These are phyloP conservation scores for Ophiostoma angusticollis DNA, from an alignment of 2,329 filamentous ascomycete genomes.

Conservation along the genomic window DNA sequence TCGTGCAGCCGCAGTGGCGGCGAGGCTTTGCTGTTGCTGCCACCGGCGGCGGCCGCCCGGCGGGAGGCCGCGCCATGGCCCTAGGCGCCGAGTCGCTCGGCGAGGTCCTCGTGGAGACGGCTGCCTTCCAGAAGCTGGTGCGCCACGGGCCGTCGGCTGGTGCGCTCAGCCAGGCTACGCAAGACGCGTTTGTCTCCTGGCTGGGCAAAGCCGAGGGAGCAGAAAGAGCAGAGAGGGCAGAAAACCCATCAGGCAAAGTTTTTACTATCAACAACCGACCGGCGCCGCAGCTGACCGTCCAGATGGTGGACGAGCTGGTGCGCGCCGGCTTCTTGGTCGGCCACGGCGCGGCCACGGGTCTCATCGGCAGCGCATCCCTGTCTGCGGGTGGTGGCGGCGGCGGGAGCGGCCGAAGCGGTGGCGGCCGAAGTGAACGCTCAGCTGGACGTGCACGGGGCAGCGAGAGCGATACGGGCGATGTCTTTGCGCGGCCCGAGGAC, in stretches of 20 bases:
- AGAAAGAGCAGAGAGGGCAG: too few relatives aligned
- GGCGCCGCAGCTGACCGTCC: constrained; percentile 23
- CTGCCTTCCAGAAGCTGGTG: constrained; percentile 41
- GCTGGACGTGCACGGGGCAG: too few relatives aligned
- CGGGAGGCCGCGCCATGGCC: constrained; percentile 34
- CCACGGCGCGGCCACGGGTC: constrained; percentile 18
- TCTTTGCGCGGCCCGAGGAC: constrained; percentile 38
- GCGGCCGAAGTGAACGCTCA: background rate
- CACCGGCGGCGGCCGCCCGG: constrained; percentile 37
- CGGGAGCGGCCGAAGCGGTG: constrained; percentile 14
- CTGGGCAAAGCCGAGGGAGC: constrained; percentile 40
- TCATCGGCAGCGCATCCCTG: constrained; percentile 2
- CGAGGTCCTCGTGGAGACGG: constrained; percentile 49
- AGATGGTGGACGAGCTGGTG: constrained; percentile 46
- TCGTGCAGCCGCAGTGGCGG: constrained; percentile 45
- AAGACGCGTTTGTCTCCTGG: constrained; percentile 37
- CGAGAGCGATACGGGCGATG: constrained; percentile 17
- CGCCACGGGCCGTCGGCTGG: constrained; percentile 16
- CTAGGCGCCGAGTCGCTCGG: constrained; percentile 19
- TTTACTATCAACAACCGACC: constrained; percentile 9
- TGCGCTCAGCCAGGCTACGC: constrained; percentile 28
- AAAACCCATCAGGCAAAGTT: constrained; percentile 1
- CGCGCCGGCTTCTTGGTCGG: constrained; percentile 54
- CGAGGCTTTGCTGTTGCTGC: constrained; percentile 12
- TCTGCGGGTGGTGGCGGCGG: constrained; percentile 17